Conservation (phyloP, 805 yeast species). For the Candida pini region DNA sequence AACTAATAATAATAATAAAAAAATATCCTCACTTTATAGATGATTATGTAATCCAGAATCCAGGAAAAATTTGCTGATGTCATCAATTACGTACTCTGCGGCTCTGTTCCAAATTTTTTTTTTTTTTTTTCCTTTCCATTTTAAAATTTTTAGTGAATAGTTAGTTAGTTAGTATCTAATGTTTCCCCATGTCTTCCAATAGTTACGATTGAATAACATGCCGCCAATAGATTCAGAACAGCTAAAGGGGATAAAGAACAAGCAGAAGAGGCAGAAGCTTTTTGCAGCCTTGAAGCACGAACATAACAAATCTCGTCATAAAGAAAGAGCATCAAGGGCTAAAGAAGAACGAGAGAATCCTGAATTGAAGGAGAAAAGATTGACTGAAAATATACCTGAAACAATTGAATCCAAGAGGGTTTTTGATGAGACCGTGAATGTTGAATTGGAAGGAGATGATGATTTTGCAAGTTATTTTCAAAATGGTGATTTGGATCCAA, state of each 20-base stretch:
- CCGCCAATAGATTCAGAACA: constrained; percentile 33
- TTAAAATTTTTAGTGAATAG: neutral
- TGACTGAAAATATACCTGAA: constrained; percentile 69
- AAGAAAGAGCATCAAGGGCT: constrained; percentile 74
- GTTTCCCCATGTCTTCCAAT: neutral
- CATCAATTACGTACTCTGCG: too few relatives aligned
- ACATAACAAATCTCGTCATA: constrained; percentile 70
- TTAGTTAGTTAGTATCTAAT: neutral
- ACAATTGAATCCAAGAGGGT: constrained; percentile 83
- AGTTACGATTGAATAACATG: constrained; percentile 10
- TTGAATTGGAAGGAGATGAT: constrained; percentile 56
- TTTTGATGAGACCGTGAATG: constrained; percentile 73
- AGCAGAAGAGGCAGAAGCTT: constrained; percentile 72
- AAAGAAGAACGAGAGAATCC: constrained; percentile 83
- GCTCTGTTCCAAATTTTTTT: neutral
- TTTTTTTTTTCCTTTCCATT: neutral
- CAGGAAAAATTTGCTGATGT: too few relatives aligned
- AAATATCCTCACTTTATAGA: too few relatives aligned
- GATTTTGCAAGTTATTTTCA: constrained; percentile 57
- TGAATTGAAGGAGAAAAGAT: constrained; percentile 71
- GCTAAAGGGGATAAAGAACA: constrained; percentile 56
- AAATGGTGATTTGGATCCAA: constrained; percentile 57
- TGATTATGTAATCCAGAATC: too few relatives aligned
- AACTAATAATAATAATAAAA: too few relatives aligned
- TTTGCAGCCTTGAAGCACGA: constrained; percentile 71